Conservation (phyloP, 495 filamentous ascomycete genomes). For the Coniosporium apollinis region DNA sequence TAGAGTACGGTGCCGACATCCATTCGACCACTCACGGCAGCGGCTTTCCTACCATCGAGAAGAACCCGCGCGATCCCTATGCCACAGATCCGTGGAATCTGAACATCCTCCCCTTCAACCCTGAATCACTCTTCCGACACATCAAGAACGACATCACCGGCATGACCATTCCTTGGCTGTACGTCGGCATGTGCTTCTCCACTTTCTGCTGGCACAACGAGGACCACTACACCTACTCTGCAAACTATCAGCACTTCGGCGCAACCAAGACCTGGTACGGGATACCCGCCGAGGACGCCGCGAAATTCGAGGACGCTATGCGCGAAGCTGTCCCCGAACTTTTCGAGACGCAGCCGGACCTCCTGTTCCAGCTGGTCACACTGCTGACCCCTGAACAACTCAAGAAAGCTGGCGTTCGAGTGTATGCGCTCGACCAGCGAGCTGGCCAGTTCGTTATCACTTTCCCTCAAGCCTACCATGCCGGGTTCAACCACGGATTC, state of each 20-base stretch:
- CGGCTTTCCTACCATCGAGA: slow-evolving; percentile 91
- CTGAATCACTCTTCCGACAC: slow-evolving; percentile 85
- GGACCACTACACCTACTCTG: slow-evolving; percentile 94
- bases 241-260: slow-evolving; percentile 97
- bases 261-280: slow-evolving; percentile 99
- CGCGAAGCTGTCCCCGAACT: slow-evolving; percentile 85
- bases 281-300: slow-evolving; percentile 82
- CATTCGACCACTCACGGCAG: slow-evolving; percentile 97
- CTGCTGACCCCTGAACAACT: slow-evolving; percentile 85
- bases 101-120: slow-evolving; percentile 79
- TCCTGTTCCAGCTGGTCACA: slow-evolving; percentile 93
- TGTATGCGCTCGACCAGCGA: slow-evolving; percentile 83
- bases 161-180: slow-evolving; percentile 99
- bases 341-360: slow-evolving; percentile 91
- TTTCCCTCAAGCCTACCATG: slow-evolving; percentile 27
- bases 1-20: slow-evolving; percentile 97
- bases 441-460: slow-evolving; percentile 95
- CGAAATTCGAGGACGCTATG: slow-evolving; percentile 93
- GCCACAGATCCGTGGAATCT: slow-evolving; percentile 90
- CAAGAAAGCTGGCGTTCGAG: slow-evolving; percentile 83
- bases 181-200: slow-evolving; percentile 99
- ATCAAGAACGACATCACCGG: slow-evolving; percentile 99
- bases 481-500: slow-evolving; percentile 50
- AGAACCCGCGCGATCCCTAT: slow-evolving; percentile 71
- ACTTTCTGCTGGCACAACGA: slow-evolving; percentile 99